Conservation (phyloP, 1,284 basidiomycete species). For the Trichosporon sp. region DNA sequence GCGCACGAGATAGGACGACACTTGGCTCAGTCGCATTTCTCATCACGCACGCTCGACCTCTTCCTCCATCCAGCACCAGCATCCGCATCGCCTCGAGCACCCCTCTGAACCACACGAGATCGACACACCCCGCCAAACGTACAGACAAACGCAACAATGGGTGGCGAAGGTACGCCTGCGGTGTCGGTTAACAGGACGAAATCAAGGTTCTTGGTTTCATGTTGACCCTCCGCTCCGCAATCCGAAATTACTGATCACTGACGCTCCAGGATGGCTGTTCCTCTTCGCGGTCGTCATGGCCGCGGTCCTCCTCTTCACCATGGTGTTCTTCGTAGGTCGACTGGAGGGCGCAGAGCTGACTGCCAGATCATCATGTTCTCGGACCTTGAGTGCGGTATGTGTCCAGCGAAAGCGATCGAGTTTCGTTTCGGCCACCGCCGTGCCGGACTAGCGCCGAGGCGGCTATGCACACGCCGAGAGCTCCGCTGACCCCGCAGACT, state of each 20-base stretch:
- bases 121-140: not conserved
- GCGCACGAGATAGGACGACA: not conserved
- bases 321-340: conserved; percentile 91
- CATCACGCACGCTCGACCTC: not conserved
- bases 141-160: conserved; percentile 33
- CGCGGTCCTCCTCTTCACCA: conserved; percentile 87
- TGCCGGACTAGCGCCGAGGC: not conserved
- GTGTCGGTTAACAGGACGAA: not conserved
- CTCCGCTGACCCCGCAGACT: conserved; percentile 55
- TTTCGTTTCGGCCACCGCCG: not conserved
- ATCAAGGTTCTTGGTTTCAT: not conserved
- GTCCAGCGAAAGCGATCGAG: conserved; percentile 19
- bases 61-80: not conserved
- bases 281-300: conserved; percentile 89
- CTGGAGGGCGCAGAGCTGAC: conserved; percentile 8
- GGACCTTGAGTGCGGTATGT: conserved; percentile 76
- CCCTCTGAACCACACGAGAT: not conserved
- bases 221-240: not conserved
- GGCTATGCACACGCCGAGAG: not conserved
- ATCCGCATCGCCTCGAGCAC: not conserved
- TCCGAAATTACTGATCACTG: not conserved
- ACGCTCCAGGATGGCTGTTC: conserved; percentile 76
- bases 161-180: conserved; percentile 40
- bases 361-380: conserved; percentile 98
- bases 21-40: not conserved